These are phyloP conservation scores for Camellia lanceoleosa DNA, from an alignment of 148 eudicot species.

Conservation along the genomic window DNA sequence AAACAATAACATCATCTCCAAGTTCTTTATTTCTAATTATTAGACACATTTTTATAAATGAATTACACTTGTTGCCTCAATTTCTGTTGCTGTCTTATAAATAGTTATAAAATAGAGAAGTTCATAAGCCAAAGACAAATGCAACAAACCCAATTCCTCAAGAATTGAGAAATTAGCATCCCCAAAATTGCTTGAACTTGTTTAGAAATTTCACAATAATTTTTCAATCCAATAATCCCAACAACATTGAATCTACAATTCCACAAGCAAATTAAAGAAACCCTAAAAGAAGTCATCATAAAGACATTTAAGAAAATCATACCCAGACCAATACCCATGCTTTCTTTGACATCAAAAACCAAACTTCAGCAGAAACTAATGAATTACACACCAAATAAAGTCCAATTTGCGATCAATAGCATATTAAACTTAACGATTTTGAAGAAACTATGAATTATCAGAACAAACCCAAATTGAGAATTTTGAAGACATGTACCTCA, in stretches of 20 bases:
- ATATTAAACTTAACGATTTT: neutral
- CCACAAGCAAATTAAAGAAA: neutral
- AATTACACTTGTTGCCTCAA: neutral
- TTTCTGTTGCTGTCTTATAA: neutral
- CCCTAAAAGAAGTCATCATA: neutral
- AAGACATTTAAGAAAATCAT: neutral
- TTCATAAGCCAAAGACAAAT: neutral
- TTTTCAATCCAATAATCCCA: neutral
- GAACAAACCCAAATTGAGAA: neutral
- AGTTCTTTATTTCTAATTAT: neutral
- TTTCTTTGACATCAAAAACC: neutral
- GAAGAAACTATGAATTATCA: neutral
- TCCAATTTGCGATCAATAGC: neutral
- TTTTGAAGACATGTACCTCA: slow-evolving; percentile 11
- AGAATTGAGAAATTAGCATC: neutral
- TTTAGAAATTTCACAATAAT: neutral
- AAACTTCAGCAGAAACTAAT: neutral
- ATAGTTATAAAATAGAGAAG: neutral
- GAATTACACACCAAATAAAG: neutral
- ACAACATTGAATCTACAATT: neutral
- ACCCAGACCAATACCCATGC: neutral
- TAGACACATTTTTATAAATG: neutral
- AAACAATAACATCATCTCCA: neutral
- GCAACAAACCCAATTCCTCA: neutral
- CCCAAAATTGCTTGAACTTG: neutral